phyloP scores from a whole-genome alignment of 805 yeast species.

The Yarrowia osloensis region DNA sequence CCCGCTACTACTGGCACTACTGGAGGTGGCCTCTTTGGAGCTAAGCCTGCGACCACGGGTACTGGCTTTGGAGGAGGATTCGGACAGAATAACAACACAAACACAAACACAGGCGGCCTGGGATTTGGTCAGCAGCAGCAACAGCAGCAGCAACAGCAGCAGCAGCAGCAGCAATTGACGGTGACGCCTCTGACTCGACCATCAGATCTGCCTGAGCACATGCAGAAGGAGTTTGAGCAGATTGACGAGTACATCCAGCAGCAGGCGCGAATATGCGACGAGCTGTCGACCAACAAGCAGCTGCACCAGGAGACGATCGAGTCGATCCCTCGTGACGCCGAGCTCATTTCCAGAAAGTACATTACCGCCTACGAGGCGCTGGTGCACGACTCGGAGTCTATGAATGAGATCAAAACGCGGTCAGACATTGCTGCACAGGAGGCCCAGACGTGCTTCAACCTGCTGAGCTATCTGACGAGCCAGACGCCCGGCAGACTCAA shows the following conservation, averaged over 20 bases:
- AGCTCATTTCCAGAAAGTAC: constrained; percentile 52
- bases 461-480: constrained; percentile 37
- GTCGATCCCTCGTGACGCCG: constrained; percentile 58
- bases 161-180: constrained; percentile 38
- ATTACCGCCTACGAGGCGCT: constrained; percentile 56
- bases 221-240: constrained; percentile 56
- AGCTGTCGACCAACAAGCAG: constrained; percentile 47
- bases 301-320: constrained; percentile 51
- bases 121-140: constrained; percentile 32
- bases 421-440: constrained; percentile 39
- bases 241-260: constrained; percentile 56
- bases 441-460: constrained; percentile 39
- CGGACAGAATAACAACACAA: constrained; percentile 29
- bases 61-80: constrained; percentile 24
- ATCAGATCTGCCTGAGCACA: constrained; percentile 56
- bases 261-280: constrained; percentile 56
- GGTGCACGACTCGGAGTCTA: constrained; percentile 48
- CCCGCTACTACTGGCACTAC: constrained; percentile 32
- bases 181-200: constrained; percentile 61
- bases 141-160: constrained; percentile 35
- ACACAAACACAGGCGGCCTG: constrained; percentile 11
- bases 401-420: constrained; percentile 38
- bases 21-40: constrained; percentile 37
- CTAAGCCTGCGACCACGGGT: constrained; percentile 25
- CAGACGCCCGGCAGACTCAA: constrained; percentile 39